Evolutionary conservation across 1,284 basidiomycete species (phyloP), one percentile per base, ranked within the genome.

Genomic region (Trichosporon sp.): DNA sequence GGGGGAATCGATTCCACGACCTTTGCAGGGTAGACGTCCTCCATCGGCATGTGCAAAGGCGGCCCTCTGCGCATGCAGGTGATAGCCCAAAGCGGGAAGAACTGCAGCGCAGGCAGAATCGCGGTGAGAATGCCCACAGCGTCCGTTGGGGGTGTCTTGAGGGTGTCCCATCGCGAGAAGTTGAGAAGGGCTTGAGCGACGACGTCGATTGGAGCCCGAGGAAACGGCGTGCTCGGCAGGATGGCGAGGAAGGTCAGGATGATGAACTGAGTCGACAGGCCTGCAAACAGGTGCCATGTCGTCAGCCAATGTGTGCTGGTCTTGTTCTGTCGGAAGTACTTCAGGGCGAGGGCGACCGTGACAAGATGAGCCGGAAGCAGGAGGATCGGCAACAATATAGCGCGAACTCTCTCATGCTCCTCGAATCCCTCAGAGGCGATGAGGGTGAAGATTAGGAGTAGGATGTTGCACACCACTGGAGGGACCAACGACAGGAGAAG

Each of bases 11-110:
- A 69, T 6, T 73, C 71, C 33, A 70, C 58, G 54, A 79, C 86
- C 76, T 91, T 91, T 59, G 88, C 82, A 0, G 88, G 86, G 74
- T 93, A 94, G 40, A 94, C 87, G 14, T 82, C 82, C 56, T 85
- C 83, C 7, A 87, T 82, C 0, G 89, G 88, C 70, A 86, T 89
- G 73, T 91, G 86, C 27, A 92, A 81, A 3, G 83, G 79, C 0
- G 92, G 92, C 0, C 91, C 91, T 37, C 85, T 83, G 2, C 87
- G 88, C 3, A 86, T 88, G 1, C 84, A 86, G 56, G 85, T 82
- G 8, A 84, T 81, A 31, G 89, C 69, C 29, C 83, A 61, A 60
- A 83, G 81, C 0, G 83, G 80, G n/a, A 84, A 62, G 19, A 82
- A 68, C 67, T 88, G 86, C 7, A 88, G 77, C 0, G 77, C 77